phyloP scores from a whole-genome alignment of 192 early-diverging fungal genomes.

The Entomortierella lignicola region DNA sequence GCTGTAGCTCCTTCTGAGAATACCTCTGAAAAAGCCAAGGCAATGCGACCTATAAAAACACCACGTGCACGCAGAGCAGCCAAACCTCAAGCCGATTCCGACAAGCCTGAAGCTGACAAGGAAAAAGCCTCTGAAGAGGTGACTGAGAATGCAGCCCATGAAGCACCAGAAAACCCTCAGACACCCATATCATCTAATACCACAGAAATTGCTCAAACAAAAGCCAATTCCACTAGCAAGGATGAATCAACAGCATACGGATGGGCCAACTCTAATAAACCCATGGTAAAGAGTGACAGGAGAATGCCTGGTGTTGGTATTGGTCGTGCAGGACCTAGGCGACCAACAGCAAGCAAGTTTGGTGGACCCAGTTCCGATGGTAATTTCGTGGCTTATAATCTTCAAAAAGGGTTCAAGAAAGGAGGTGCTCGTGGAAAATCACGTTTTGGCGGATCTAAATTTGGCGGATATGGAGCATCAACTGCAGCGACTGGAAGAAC shows the following conservation, averaged over 20 bases:
- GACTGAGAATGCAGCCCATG: not conserved
- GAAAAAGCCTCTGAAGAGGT: not conserved
- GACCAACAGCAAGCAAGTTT: slow-evolving; percentile 7
- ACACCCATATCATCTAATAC: not conserved
- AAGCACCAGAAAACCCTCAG: not conserved
- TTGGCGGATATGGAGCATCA: slow-evolving; percentile 5
- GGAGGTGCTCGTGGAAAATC: slow-evolving; percentile 25
- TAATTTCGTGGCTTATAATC: slow-evolving; percentile 48
- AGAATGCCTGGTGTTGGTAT: slow-evolving; percentile 24
- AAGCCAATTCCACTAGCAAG: not conserved
- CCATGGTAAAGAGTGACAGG: slow-evolving; percentile 42
- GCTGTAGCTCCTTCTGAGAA: slow-evolving; percentile 47
- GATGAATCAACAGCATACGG: not conserved
- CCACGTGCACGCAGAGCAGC: slow-evolving; percentile 2
- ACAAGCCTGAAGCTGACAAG: not conserved
- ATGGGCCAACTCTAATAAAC: slow-evolving; percentile 45
- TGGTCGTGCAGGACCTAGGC: slow-evolving; percentile 26
- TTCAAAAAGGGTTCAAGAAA: slow-evolving; percentile 32
- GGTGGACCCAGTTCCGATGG: slow-evolving; percentile 16
- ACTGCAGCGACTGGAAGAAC: slow-evolving; percentile 20
- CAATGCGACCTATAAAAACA: not conserved
- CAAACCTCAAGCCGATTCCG: not conserved
- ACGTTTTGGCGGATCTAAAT: slow-evolving; percentile 28
- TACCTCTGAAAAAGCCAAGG: slow-evolving; percentile 31
- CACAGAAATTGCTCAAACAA: not conserved